Percentiles rank a stretch among this genome's conserved stretches.
phyloP scores from a whole-genome alignment of 805 yeast genomes.

The Kazachstania kunashirensis region DNA sequence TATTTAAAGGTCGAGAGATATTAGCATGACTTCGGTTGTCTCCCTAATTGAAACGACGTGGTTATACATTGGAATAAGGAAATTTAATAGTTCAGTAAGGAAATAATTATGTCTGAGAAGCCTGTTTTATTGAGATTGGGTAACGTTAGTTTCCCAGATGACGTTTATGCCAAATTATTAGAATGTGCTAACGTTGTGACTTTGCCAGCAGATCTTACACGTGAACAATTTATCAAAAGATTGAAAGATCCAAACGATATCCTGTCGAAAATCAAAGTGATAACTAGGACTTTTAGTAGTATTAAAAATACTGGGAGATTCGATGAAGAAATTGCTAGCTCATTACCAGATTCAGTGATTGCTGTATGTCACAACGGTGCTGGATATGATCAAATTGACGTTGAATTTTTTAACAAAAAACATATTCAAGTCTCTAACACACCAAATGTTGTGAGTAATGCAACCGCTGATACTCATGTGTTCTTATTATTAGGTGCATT shows the following conservation, averaged over 20 bases:
- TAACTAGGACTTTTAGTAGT: conserved; percentile 46
- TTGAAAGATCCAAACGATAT: conserved; percentile 27
- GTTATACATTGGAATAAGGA: too few species aligned
- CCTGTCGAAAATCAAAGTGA: conserved; percentile 28
- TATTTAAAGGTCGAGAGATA: too few species aligned
- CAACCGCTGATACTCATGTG: conserved; percentile 67
- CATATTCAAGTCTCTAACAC: conserved; percentile 59
- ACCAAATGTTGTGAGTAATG: conserved; percentile 55
- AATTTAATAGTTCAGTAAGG: too few species aligned
- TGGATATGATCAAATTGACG: conserved; percentile 66
- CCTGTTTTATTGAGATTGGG: conserved; percentile 64
- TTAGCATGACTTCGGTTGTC: too few species aligned
- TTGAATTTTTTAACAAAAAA: conserved; percentile 39
- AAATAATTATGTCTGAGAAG: conserved; percentile 21
- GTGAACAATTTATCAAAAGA: conserved; percentile 28
- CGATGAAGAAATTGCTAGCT: conserved; percentile 48
- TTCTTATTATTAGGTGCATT: conserved; percentile 52
- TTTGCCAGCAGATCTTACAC: conserved; percentile 32
- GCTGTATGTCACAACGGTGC: conserved; percentile 60
- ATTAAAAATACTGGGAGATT: conserved; percentile 49
- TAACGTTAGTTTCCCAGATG: conserved; percentile 45
- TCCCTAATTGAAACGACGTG: too few species aligned
- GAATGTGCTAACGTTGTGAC: conserved; percentile 41
- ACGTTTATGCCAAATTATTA: conserved; percentile 53
- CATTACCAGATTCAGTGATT: conserved; percentile 45